Evolutionary conservation across 805 yeast species (phyloP).

Genomic region (Candida germanica): DNA sequence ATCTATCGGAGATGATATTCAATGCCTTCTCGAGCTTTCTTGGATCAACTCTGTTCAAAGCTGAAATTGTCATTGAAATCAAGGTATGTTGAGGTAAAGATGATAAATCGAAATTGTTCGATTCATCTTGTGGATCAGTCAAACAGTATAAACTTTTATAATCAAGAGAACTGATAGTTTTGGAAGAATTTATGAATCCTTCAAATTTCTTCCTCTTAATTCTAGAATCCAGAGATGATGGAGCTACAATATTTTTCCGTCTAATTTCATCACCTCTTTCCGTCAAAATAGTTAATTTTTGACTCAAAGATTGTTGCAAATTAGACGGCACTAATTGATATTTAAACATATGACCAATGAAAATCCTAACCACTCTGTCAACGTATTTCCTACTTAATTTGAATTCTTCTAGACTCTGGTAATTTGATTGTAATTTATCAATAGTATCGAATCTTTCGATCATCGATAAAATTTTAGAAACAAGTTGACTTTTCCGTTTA

Average conservation of each 20-base stretch:
- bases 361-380: slow-evolving; percentile 54
- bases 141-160: slow-evolving; percentile 68
- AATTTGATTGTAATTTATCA: slow-evolving; percentile 51
- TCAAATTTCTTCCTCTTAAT: slow-evolving; percentile 39
- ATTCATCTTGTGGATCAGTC: slow-evolving; percentile 56
- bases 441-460: slow-evolving; percentile 61
- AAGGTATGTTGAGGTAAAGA: slow-evolving; percentile 63
- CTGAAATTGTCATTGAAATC: slow-evolving; percentile 60
- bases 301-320: slow-evolving; percentile 24
- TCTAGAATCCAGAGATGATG: slow-evolving; percentile 25
- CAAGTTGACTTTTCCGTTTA: slow-evolving; percentile 61
- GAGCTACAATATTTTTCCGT: slow-evolving; percentile 33
- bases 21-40: slow-evolving; percentile 61
- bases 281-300: slow-evolving; percentile 27
- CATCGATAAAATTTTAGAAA: slow-evolving; percentile 54
- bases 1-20: slow-evolving; percentile 66
- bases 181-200: slow-evolving; percentile 36
- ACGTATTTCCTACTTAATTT: slow-evolving; percentile 61
- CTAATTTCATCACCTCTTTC: slow-evolving; percentile 41
- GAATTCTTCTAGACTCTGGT: slow-evolving; percentile 40
- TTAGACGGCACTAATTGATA: slow-evolving; percentile 35
- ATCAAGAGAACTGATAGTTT: slow-evolving; percentile 28
- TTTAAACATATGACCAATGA: slow-evolving; percentile 37
- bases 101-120: slow-evolving; percentile 68
- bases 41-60: slow-evolving; percentile 55